These are phyloP conservation scores for Aspergillus fructus DNA, from an alignment of 2,329 filamentous ascomycete species.

Conservation along the genomic window DNA sequence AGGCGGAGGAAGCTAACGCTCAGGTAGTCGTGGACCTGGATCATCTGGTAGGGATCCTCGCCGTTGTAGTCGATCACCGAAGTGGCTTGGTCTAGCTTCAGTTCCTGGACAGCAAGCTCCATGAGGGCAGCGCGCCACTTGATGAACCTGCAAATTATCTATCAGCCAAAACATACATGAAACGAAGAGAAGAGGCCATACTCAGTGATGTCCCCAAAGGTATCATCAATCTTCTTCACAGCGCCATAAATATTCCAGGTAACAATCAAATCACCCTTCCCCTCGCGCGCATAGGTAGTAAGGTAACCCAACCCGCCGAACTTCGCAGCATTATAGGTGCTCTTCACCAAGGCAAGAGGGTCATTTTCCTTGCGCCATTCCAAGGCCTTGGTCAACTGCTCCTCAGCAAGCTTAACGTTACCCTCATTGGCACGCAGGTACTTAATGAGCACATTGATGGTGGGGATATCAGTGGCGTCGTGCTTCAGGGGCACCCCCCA, in stretches of 20 bases:
- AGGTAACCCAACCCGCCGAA: conserved; percentile 81
- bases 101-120: conserved; percentile 77
- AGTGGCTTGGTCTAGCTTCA: conserved; percentile 69
- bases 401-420: conserved; percentile 69
- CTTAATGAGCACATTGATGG: conserved; percentile 84
- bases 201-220: conserved; percentile 80
- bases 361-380: conserved; percentile 79
- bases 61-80: conserved; percentile 63
- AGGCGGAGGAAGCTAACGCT: conserved; percentile 82
- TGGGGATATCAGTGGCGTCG: conserved; percentile 61
- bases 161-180: background rate
- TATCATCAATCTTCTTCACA: conserved; percentile 75
- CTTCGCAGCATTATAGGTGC: conserved; percentile 63
- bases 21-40: conserved; percentile 92
- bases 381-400: conserved; percentile 76
- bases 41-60: conserved; percentile 81
- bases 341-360: conserved; percentile 61
- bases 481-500: conserved; percentile 72
- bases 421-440: conserved; percentile 87
- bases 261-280: conserved; percentile 60
- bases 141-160: conserved; percentile 64
- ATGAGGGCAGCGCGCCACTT: conserved; percentile 87
- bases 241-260: conserved; percentile 94
- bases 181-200: conserved; percentile 47
- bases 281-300: conserved; percentile 61